Percentiles rank a stretch among this genome's conserved stretches.
Evolutionary conservation across 1,284 basidiomycete species (phyloP).

Genomic region (Paramarasmius palmivorus): DNA sequence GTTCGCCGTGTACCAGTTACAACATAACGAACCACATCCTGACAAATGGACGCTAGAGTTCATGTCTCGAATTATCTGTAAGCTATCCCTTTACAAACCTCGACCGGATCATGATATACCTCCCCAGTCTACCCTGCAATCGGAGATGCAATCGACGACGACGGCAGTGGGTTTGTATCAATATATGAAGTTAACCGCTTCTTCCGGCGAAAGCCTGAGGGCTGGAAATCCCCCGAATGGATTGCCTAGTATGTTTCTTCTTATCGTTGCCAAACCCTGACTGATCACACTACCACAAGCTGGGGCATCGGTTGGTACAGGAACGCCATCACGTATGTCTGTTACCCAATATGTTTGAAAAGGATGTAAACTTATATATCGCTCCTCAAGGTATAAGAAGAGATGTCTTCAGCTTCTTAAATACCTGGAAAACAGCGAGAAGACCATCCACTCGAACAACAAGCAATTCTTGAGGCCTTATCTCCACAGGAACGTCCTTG

Average conservation of each 20-base stretch:
- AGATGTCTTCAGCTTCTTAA: constrained; percentile 1
- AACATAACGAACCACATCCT: constrained; percentile 9
- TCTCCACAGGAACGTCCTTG: background rate
- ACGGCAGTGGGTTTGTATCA: constrained; percentile 30
- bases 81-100: background rate
- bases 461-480: background rate
- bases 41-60: constrained; percentile 28
- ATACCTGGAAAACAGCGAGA: background rate
- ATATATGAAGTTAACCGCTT: constrained; percentile 30
- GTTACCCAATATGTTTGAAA: too few species aligned
- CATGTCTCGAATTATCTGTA: constrained; percentile 31
- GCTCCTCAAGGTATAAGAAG: background rate
- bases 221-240: constrained; percentile 22
- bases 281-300: background rate
- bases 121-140: constrained; percentile 28
- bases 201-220: constrained; percentile 16
- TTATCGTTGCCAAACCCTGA: background rate
- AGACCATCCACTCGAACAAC: background rate
- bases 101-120: background rate
- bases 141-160: constrained; percentile 32
- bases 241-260: constrained; percentile 27
- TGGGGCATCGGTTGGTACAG: constrained; percentile 3
- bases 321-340: background rate
- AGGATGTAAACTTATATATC: too few species aligned
- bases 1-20: constrained; percentile 18